Percentiles rank a stretch among this genome's conserved stretches.
These are phyloP conservation scores for Cardamine occulta DNA, from an alignment of 345 rosid species.

Conservation along the genomic window DNA sequence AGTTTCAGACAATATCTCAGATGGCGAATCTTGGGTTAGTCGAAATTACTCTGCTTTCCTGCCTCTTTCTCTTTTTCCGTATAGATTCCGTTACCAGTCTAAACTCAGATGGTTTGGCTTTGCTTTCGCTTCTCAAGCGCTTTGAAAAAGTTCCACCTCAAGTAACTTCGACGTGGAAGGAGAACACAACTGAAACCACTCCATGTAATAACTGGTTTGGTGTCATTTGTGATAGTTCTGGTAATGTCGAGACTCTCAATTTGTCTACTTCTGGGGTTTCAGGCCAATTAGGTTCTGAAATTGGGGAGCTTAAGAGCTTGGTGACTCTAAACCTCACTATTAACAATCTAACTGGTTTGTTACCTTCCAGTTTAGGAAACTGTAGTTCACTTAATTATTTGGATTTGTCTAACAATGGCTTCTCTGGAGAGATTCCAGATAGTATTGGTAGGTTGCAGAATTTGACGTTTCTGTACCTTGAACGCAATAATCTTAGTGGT, in stretches of 20 bases:
- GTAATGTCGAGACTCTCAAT: constrained; percentile 48
- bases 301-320: constrained; percentile 52
- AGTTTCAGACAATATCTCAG: neutral
- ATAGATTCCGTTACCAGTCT: constrained; percentile 38
- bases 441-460: constrained; percentile 47
- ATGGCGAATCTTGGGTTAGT: constrained; percentile 31
- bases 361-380: constrained; percentile 55
- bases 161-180: constrained; percentile 52
- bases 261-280: constrained; percentile 56
- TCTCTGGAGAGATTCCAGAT: constrained; percentile 59
- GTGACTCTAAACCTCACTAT: constrained; percentile 50
- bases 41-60: constrained; percentile 7
- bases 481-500: constrained; percentile 58
- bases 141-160: constrained; percentile 51
- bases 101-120: constrained; percentile 54
- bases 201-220: constrained; percentile 70
- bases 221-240: constrained; percentile 48
- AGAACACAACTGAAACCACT: constrained; percentile 50
- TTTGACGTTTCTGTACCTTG: constrained; percentile 44
- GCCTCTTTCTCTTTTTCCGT: constrained; percentile 20
- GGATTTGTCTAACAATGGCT: constrained; percentile 59
- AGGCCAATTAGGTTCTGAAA: constrained; percentile 65
- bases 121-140: constrained; percentile 57
- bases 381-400: constrained; percentile 52
- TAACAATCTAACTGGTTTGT: constrained; percentile 54